Base-by-base conservation (phyloP, 768 basidiomycete genomes). In the Tephrocybe sp. region DNA sequence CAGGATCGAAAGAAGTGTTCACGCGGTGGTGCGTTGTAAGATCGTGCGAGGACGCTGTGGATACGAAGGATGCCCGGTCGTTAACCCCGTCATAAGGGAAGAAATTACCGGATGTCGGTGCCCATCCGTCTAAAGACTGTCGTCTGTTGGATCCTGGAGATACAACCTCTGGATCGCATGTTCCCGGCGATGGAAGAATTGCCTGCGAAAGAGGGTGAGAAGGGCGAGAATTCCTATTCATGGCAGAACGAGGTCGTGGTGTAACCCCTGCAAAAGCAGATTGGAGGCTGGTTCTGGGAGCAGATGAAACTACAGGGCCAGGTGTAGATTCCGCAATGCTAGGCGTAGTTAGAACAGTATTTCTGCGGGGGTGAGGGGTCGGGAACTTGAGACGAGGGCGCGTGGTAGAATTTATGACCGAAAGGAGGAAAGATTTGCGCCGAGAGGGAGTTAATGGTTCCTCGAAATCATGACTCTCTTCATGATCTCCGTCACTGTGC, bases 1-100 rank as follows among this genome's bases (percentile, higher is more conserved):
- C 80, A 20, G 89, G 89, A 60, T 94, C 93, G 54, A 94, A 92
- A 7, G 91, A 93, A 11, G 90, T 89, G 61, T 96, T 95, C 49
- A 82, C 87, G 8, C 89, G 81, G 47, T 78, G 76, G 62, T 90
- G 84, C 5, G 85, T 83, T 2, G 90, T 91, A 36, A 96, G 73
- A 63, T 96, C 92, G 56, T 95, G 89, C 19, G 93, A 93, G 1
- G 91, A 92, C 1, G 88, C 81, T 1, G 87, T 91, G 3, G 91
- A 92, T 41, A 89, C 73, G 65, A 87, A 83, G 1, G 91, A 92
- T 0, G 75, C 80, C 35, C 79, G 74, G 53, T 85, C 85, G 9
- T 66, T 68, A 3, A 67, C 71, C 12, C 74, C 70, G 51, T 84
- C 83, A 48, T 77, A 78, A 7, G 72, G 70, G 8, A 74, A 75